Evolutionary conservation across 345 rosid species (phyloP), one percentile per base, ranked within the genome.

Genomic region (Excoecaria cochinchinensis): DNA sequence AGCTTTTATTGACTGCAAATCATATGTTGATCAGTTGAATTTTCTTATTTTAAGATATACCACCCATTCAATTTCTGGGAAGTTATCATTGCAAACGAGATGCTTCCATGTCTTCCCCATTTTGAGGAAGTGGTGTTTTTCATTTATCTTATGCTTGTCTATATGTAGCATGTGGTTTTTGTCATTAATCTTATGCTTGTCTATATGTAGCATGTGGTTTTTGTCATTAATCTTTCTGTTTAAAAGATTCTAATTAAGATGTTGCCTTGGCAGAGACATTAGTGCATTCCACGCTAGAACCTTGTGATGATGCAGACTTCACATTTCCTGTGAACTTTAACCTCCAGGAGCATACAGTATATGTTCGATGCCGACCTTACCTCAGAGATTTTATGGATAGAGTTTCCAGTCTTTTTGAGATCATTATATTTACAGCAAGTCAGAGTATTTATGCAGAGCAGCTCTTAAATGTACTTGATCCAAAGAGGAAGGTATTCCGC

Each of bases 391-490:
- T 96, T 76, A 82, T 93, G 95, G 99, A 96, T 81, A 84, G 93
- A 81, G 94, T 90, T 71, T 80, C 98, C 12, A 50, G 87, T 78
- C 89, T 90, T 40, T 96, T 96, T 74, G 98, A 96, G 89, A 90
- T 96, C 61, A 88, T 92, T 58, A 92, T 96, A 81, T 96, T 96
- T 82, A 96, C 99, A 25, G 99, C 99, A 57, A 96, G 99, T 81
- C 98, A 92, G 82, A 93, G 98, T 70, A 93, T 96, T 57, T 96
- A 96, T 73, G 99, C 99, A 0, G 97, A 92, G 76, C 98, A 96
- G 72, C 98, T 96, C 71, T 88, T 96, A 76, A 93, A 96, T 77
- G 95, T 96, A 77, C 98, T 96, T n/a, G 99, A 96, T 81, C 99
- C 99, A 40, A 93, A 85, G 85, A 90, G 97, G 86, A 96, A 89